Conservation (phyloP, 352 stramenopile genomes). For the Globisporangium paddicum region DNA sequence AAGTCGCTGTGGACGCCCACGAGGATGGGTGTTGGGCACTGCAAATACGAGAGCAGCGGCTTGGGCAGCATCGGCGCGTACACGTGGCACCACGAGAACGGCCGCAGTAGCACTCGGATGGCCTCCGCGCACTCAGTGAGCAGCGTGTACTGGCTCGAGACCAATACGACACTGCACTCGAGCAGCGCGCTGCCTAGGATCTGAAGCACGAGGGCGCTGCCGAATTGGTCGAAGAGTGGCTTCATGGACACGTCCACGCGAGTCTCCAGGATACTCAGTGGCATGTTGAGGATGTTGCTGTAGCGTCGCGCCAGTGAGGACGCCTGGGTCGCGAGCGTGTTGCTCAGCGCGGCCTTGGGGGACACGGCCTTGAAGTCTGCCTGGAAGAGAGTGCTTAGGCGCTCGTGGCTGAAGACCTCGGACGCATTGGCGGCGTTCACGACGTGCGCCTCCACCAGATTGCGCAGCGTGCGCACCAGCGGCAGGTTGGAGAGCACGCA, state of each 20-base stretch:
- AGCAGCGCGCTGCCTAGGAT: conserved; percentile 78
- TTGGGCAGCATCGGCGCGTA: conserved; percentile 86
- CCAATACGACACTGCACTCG: conserved; percentile 86
- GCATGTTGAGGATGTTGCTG: conserved; percentile 36
- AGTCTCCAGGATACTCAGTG: conserved; percentile 36
- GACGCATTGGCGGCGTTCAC: conserved; percentile 20
- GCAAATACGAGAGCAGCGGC: conserved; percentile 80
- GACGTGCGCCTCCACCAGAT: conserved; percentile 56
- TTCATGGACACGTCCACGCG: conserved; percentile 64
- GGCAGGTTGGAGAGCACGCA: conserved; percentile 62
- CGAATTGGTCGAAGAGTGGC: conserved; percentile 68
- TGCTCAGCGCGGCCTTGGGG: conserved; percentile 17
- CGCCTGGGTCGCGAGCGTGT: conserved; percentile 23
- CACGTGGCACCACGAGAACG: conserved; percentile 88
- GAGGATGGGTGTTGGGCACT: conserved; percentile 89
- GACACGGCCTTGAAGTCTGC: conserved; percentile 11
- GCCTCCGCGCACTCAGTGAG: conserved; percentile 80
- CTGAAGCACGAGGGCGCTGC: conserved; percentile 58
- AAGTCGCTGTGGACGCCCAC: conserved; percentile 80
- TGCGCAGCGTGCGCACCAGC: conserved; percentile 54
- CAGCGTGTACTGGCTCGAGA: conserved; percentile 78
- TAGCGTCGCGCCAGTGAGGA: conserved; percentile 27
- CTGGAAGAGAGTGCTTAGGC: conserved; percentile 36
- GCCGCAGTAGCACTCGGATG: conserved; percentile 79
- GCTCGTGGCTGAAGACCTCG: conserved; percentile 45